Evolutionary conservation across 2,329 filamentous ascomycete species (phyloP).

Genomic region (Epichloe aotearoae): DNA sequence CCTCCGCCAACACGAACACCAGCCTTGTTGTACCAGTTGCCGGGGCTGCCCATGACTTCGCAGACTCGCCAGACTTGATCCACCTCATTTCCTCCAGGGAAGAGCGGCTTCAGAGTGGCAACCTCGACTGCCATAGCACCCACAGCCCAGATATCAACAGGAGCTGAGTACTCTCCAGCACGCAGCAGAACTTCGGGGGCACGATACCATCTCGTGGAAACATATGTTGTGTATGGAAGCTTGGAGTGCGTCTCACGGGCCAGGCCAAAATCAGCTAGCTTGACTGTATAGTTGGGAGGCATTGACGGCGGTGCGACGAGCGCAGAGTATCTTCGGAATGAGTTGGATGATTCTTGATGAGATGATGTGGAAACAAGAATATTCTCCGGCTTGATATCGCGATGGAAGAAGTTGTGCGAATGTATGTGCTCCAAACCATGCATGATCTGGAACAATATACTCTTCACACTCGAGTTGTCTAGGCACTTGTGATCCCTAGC

Average conservation of each 20-base stretch:
- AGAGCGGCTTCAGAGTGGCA: conserved; percentile 88
- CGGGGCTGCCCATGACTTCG: conserved; percentile 98
- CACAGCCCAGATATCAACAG: conserved; percentile 96
- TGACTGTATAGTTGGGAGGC: conserved; percentile 86
- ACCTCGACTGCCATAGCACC: conserved; percentile 98
- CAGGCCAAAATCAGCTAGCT: conserved; percentile 95
- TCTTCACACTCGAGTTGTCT: conserved; percentile 87
- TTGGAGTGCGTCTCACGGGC: conserved; percentile 97
- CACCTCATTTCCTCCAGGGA: conserved; percentile 95
- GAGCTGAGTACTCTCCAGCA: conserved; percentile 92
- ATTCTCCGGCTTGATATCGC: conserved; percentile 98
- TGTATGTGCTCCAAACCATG: conserved; percentile 95
- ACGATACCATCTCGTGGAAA: conserved; percentile 96
- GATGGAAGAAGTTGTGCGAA: conserved; percentile 93
- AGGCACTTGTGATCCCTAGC: conserved; percentile 88
- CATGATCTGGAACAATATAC: conserved; percentile 94
- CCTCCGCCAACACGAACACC: conserved; percentile 80
- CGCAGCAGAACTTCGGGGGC: conserved; percentile 88
- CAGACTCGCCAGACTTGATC: conserved; percentile 98
- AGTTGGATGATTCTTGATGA: conserved; percentile 65
- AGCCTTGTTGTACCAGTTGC: conserved; percentile 93
- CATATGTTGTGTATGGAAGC: conserved; percentile 93
- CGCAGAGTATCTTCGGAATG: conserved; percentile 85
- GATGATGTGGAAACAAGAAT: conserved; percentile 90
- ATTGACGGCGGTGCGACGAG: conserved; percentile 91